Evolutionary conservation across 345 rosid genomes (phyloP).

Genomic region (Lepidium africanum): DNA sequence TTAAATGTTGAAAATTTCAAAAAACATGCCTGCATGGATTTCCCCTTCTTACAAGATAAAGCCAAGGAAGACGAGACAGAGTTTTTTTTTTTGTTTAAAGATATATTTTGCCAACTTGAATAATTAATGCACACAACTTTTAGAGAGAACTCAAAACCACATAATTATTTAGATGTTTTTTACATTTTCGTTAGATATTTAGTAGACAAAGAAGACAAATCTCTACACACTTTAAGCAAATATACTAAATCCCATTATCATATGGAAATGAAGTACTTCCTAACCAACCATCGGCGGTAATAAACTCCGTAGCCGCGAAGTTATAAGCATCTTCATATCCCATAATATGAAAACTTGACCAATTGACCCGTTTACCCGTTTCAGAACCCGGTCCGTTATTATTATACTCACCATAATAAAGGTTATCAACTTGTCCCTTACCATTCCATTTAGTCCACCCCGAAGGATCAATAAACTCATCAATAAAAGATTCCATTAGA

Average conservation of each 20-base stretch:
- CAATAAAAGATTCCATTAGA: conserved; percentile 54
- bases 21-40: not conserved
- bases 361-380: conserved; percentile 48
- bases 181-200: not conserved
- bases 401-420: conserved; percentile 75
- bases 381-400: conserved; percentile 74
- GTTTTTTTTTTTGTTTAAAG: no score
- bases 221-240: not conserved
- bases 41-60: not conserved
- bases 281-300: conserved; percentile 65
- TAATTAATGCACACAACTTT: not conserved
- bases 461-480: conserved; percentile 46
- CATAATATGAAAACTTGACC: conserved; percentile 69
- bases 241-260: conserved; percentile 43
- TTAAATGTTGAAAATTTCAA: not conserved
- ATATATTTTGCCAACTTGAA: not conserved
- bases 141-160: conserved; percentile 7
- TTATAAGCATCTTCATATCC: conserved; percentile 52
- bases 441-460: conserved; percentile 71
- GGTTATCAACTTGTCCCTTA: conserved; percentile 35
- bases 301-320: conserved; percentile 65
- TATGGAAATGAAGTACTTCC: conserved; percentile 78
- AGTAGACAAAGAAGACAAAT: not conserved
- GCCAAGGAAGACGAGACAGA: not conserved
- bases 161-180: not conserved